Conservation (phyloP, 768 basidiomycete species). For the Termitomyces sp. region DNA sequence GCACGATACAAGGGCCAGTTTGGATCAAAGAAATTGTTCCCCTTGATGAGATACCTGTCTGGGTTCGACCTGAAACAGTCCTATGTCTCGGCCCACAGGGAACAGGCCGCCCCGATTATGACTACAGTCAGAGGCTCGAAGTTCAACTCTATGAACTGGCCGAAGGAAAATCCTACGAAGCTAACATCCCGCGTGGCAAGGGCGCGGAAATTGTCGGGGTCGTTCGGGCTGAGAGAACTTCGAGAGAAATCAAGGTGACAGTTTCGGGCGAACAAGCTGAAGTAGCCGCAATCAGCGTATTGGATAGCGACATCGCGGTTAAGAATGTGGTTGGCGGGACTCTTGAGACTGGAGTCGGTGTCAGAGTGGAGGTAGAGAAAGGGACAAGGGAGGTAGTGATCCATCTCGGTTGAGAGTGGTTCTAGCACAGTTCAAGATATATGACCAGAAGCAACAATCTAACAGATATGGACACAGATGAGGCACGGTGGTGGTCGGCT, state of each 20-base stretch:
- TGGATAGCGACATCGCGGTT: slow-evolving; percentile 7
- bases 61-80: slow-evolving; percentile 56
- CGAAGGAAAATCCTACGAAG: slow-evolving; percentile 35
- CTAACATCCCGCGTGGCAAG: slow-evolving; percentile 41
- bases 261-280: slow-evolving; percentile 17
- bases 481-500: not conserved
- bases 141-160: slow-evolving; percentile 50
- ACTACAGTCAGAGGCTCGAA: slow-evolving; percentile 45
- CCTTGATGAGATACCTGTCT: slow-evolving; percentile 62
- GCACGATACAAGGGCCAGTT: slow-evolving; percentile 51
- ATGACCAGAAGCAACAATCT: not conserved
- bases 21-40: slow-evolving; percentile 67
- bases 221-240: slow-evolving; percentile 31
- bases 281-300: slow-evolving; percentile 14
- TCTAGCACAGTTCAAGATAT: not conserved
- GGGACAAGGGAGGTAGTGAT: slow-evolving; percentile 14
- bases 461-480: not conserved
- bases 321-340: slow-evolving; percentile 13
- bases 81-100: slow-evolving; percentile 54
- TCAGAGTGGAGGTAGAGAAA: slow-evolving; percentile 15
- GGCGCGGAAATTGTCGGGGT: slow-evolving; percentile 38
- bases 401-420: slow-evolving; percentile 5
- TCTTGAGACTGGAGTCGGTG: slow-evolving; percentile 3
- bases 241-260: slow-evolving; percentile 26
- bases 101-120: slow-evolving; percentile 57